Evolutionary conservation across 1,284 basidiomycete genomes (phyloP).

Genomic region (Marasmius tenuissimus): DNA sequence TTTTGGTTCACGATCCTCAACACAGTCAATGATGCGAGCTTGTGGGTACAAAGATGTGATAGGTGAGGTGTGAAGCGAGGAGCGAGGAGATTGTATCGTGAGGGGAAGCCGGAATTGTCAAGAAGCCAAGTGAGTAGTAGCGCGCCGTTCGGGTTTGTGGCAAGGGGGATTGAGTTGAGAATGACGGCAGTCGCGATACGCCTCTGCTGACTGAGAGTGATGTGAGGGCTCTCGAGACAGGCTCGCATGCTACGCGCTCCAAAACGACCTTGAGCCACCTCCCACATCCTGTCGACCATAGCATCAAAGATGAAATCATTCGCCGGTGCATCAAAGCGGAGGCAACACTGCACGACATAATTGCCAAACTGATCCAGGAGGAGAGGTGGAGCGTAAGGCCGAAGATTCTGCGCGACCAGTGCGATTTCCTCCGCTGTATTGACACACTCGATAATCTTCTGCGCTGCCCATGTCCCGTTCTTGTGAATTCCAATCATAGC

Average conservation of each 20-base stretch:
- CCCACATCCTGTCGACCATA: conserved; percentile 98
- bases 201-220: conserved; percentile 87
- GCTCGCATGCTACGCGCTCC: conserved; percentile 98
- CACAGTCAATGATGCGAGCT: conserved; percentile 93
- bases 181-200: conserved; percentile 94
- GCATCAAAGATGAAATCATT: conserved; percentile 98
- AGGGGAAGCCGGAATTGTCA: conserved; percentile 91
- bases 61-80: conserved; percentile 96
- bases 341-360: conserved; percentile 95
- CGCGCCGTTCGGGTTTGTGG: conserved; percentile 97
- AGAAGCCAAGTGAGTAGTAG: conserved; percentile 95
- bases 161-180: conserved; percentile 95
- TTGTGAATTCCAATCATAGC: conserved; percentile 99
- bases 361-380: conserved; percentile 97
- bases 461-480: conserved; percentile 99
- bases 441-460: conserved; percentile 98
- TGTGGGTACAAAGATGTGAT: conserved; percentile 96
- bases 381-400: conserved; percentile 91
- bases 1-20: conserved; percentile 93
- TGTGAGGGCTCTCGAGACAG: conserved; percentile 88
- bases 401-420: conserved; percentile 83
- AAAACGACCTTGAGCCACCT: conserved; percentile 93
- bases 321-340: conserved; percentile 86
- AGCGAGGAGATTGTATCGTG: conserved; percentile 89
- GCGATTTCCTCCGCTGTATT: conserved; percentile 85